Evolutionary conservation across 371 early-diverging fungal genomes (phyloP).

Genomic region (Mucor ambiguus): DNA sequence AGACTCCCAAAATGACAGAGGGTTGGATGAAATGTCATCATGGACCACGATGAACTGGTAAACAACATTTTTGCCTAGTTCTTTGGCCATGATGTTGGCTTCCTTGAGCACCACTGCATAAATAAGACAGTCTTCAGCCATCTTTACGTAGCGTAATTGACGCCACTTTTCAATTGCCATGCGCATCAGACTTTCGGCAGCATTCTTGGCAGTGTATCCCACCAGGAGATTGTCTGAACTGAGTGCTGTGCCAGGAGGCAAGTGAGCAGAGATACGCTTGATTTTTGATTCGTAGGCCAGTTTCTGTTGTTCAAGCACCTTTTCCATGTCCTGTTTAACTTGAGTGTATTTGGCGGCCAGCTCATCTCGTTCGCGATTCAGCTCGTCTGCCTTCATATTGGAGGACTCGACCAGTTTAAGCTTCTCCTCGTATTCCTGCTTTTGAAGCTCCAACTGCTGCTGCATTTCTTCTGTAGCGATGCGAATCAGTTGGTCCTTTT

Average conservation of each 20-base stretch:
- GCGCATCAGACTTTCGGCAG: constrained; percentile 42
- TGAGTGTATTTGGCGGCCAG: constrained; percentile 33
- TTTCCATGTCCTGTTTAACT: constrained; percentile 55
- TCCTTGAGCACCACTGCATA: constrained; percentile 75
- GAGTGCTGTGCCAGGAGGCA: constrained; percentile 35
- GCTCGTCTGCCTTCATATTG: constrained; percentile 17
- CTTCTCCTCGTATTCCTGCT: constrained; percentile 54
- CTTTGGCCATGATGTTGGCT: constrained; percentile 81
- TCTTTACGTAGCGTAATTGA: constrained; percentile 59
- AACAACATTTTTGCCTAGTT: constrained; percentile 71
- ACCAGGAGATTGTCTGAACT: constrained; percentile 37
- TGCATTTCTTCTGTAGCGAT: constrained; percentile 49
- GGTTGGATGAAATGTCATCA: constrained; percentile 45
- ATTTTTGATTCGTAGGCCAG: constrained; percentile 55
- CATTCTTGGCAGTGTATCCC: constrained; percentile 37
- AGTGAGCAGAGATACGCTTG: constrained; percentile 45
- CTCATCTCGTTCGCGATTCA: constrained; percentile 22
- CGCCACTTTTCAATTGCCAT: constrained; percentile 55
- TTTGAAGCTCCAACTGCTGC: constrained; percentile 51
- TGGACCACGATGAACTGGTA: constrained; percentile 79
- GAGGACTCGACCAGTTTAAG: constrained; percentile 36
- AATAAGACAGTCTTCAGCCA: constrained; percentile 68
- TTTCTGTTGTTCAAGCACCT: constrained; percentile 51
- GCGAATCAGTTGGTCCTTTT: constrained; percentile 20
- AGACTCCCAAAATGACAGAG: constrained; percentile 65